Percentiles rank a stretch among this genome's conserved stretches.
These are phyloP conservation scores for Anthracocystis panici-leucophaei DNA, from an alignment of 1,284 basidiomycete genomes.

Conservation along the genomic window DNA sequence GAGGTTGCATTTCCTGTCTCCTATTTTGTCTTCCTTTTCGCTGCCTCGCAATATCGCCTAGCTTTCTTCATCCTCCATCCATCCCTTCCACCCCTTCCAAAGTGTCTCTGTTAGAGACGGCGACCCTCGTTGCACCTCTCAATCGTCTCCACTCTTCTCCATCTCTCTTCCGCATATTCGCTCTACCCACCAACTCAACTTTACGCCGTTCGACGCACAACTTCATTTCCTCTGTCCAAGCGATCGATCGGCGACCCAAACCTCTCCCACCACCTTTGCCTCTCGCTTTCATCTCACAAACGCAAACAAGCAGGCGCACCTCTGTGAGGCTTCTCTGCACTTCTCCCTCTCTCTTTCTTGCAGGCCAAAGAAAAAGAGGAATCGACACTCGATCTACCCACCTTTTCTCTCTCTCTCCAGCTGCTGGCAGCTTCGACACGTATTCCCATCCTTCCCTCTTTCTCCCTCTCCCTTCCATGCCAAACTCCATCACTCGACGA, in stretches of 20 bases:
- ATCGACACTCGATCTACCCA: background rate
- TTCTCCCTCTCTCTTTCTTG: constrained; percentile 9
- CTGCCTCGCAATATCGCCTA: too few species aligned
- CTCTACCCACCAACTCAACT: background rate
- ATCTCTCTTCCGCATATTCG: background rate
- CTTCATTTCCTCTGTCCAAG: constrained; percentile 5
- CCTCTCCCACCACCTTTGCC: constrained; percentile 1
- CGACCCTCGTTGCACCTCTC: constrained; percentile 13
- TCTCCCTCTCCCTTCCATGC: constrained; percentile 10
- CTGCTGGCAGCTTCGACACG: constrained; percentile 32
- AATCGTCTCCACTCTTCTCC: background rate
- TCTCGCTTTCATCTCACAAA: constrained; percentile 1
- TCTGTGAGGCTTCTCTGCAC: constrained; percentile 19
- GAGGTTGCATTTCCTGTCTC: too few species aligned
- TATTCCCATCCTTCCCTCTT: background rate
- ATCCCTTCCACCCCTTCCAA: background rate
- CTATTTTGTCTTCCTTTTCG: too few species aligned
- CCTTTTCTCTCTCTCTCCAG: constrained; percentile 4
- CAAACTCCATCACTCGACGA: constrained; percentile 5
- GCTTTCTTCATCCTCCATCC: constrained; percentile 8
- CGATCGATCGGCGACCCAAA: constrained; percentile 5
- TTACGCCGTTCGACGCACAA: background rate
- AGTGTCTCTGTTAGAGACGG: constrained; percentile 15
- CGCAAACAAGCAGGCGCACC: constrained; percentile 9
- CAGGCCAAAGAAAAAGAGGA: constrained; percentile 26